Percentiles rank a stretch among this genome's conserved stretches.
Conservation (phyloP, 2,329 filamentous ascomycete species). For the Myriosclerotinia scirpicola region DNA sequence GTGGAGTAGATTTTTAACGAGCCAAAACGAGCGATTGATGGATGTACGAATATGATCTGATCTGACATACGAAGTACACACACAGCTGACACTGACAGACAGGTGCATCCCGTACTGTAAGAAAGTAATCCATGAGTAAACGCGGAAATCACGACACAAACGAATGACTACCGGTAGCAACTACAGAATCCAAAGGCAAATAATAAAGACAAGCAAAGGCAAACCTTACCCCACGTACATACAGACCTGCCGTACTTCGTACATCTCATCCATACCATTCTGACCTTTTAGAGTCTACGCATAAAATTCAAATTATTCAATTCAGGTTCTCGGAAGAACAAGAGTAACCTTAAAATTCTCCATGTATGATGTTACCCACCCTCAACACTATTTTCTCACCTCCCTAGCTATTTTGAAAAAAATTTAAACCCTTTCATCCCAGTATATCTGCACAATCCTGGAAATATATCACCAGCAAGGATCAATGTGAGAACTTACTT, state of each 20-base stretch:
- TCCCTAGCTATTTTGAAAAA: background rate
- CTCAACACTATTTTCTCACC: constrained; percentile 14
- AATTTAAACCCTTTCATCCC: no score
- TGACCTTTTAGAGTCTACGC: background rate
- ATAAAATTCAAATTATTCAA: background rate
- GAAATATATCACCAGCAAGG: constrained; percentile 5
- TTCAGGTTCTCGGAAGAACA: no score
- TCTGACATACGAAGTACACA: background rate
- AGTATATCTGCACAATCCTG: constrained; percentile 3
- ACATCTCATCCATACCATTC: background rate
- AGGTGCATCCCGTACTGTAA: no score
- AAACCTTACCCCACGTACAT: background rate
- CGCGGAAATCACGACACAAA: constrained; percentile 16
- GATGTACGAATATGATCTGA: background rate
- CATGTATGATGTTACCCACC: background rate
- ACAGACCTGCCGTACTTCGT: background rate
- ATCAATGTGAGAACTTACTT: background rate
- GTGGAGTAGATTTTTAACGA: background rate
- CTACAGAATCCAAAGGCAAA: background rate
- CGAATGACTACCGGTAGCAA: background rate
- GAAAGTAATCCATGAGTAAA: no score
- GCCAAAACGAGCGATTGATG: background rate
- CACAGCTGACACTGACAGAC: no score
- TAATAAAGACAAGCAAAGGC: background rate
- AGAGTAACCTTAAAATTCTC: constrained; percentile 10